Base-by-base conservation (phyloP, 1,139 yeast genomes). In the Debaryomyces coudertii region DNA sequence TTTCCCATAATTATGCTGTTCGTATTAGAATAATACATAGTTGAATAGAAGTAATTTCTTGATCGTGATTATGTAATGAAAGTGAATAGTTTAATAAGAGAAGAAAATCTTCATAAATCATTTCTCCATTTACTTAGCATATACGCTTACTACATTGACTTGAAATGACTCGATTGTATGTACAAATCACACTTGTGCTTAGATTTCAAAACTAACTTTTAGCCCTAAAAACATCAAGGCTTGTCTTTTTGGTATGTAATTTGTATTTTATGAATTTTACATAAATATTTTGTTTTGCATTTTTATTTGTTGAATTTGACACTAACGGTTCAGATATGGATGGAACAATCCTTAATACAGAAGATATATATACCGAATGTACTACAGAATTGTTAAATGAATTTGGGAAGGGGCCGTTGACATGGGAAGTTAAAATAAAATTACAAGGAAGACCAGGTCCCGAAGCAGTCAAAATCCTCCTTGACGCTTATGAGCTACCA, bases 381-480 rank as follows among this genome's bases (percentile, higher is more conserved):
- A 72, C 88, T 36, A 79, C 85, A 41, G 83, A 80, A 46, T 65
- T 90, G 5, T 75, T 93, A 36, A 80, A 80, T 8, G 73, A 76
- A 47, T 85, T 79, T 56, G 90, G 87, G 28, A 87, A 85, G 55
- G 90, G 90, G 0, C 84, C 87, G 1, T 73, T 93, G 52, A 85
- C 95, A 0, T 93, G 98, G 97, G 95, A 88, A 49, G 79, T 90
- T 45, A 93, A 93, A 66, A 76, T 90, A 50, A 76, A 85, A 53
- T 70, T 93, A 42, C 98, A 92, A 70, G 99, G 99, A 1, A 75
- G 90, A 36, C 97, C 98, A 0, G 97, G 96, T 0, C 79, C 83
- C 0, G 82, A 76, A 36, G 71, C 79, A 16, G 77, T 87, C n/a
- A 73, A 74, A 45, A 72, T 78, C 39, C 76, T 92, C 50, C 76